phyloP scores from a whole-genome alignment of 2,329 filamentous ascomycete species.

The Penicillium sp. region DNA sequence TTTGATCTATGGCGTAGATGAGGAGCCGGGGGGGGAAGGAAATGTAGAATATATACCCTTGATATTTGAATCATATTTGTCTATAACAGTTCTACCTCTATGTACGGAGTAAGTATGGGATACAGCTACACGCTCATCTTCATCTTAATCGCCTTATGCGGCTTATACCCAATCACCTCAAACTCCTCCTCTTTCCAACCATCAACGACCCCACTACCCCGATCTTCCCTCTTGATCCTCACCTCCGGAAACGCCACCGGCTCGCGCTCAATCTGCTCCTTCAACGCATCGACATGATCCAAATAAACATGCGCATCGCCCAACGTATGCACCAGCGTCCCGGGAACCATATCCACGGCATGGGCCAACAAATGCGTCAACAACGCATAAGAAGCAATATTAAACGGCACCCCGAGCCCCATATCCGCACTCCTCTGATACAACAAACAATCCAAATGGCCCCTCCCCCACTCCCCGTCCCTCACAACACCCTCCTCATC shows the following conservation, averaged over 20 bases:
- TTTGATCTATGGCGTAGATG: too few relatives aligned
- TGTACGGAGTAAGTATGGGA: too few relatives aligned
- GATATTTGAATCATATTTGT: constrained; percentile 36
- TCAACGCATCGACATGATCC: constrained; percentile 82
- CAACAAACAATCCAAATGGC: too few relatives aligned
- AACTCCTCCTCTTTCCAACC: constrained; percentile 86
- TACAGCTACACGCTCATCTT: constrained; percentile 99
- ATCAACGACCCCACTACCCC: constrained; percentile 78
- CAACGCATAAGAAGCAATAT: constrained; percentile 89
- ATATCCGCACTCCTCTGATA: too few relatives aligned
- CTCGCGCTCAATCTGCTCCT: constrained; percentile 68
- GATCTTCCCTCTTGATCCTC: constrained; percentile 58
- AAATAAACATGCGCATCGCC: constrained; percentile 92
- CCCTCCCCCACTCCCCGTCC: too few relatives aligned
- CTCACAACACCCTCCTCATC: too few relatives aligned
- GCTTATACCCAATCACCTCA: constrained; percentile 75
- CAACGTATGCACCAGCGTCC: constrained; percentile 88
- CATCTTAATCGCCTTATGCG: constrained; percentile 88
- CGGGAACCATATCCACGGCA: constrained; percentile 72
- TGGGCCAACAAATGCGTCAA: constrained; percentile 92
- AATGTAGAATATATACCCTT: too few relatives aligned
- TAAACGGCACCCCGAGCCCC: constrained; percentile 94
- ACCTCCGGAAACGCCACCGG: constrained; percentile 73
- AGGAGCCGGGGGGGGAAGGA: too few relatives aligned
- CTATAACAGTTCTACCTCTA: too few relatives aligned